Evolutionary conservation across 352 stramenopile species (phyloP), one percentile per base, ranked within the genome.

Genomic region (Saprolegnia diclina): DNA sequence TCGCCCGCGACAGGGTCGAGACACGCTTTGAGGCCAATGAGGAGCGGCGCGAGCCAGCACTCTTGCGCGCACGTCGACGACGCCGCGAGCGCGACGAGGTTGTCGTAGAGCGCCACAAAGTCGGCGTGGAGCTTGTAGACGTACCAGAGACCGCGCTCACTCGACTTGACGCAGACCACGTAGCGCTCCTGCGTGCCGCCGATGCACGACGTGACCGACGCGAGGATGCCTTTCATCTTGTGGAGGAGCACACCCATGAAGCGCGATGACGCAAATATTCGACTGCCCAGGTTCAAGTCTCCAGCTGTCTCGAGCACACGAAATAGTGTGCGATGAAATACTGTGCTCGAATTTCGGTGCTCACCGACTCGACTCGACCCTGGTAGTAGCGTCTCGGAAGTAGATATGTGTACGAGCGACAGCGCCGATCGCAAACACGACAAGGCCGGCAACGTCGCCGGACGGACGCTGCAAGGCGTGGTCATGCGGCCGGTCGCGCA

Each of bases 131-230:
- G 29, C 53, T 69, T 69, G 53, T 69, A 69, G 11, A 38, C 46
- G 37, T 69, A 69, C 63, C 63, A 69, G n/a, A 69, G 45, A 16
- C 42, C 54, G 37, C 24, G 35, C 26, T 67, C 29, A 16, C 24
- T 7, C 0, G 44, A 35, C 38, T 50, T 59, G 48, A 69, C 63
- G 21, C 44, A 69, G 11, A 69, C 63, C 10, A 69, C 63, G 37
- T 69, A 69, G 29, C 54, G 53, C 35, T 69, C 63, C 21, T 52
- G 7, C 19, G 40, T 14, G 37, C 42, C 63, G 38, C 63, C 63
- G n/a, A 69, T 69, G 63, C 63, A 69, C 24, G 63, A 59, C 35
- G 63, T 69, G 32, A 69, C 63, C 11, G 63, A 69, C 46, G 63
- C 63, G 48, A 69, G 37, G 32, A 69, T 37, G 63, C 54, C n/a